Evolutionary conservation across 352 stramenopile species (phyloP).

Genomic region (Thraustochytrium sp.): DNA sequence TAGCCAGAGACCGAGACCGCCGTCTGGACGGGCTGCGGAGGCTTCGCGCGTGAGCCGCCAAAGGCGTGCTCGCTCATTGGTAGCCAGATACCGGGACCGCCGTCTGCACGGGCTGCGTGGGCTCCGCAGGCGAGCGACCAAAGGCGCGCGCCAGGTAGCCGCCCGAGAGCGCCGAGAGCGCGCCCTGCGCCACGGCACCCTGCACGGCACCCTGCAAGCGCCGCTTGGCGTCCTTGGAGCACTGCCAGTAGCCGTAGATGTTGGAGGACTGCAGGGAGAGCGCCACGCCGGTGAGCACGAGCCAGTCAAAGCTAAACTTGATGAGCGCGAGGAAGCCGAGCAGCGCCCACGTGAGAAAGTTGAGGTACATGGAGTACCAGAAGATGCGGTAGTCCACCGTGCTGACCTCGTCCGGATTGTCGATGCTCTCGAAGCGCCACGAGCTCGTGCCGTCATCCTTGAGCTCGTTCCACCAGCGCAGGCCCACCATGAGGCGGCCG

Average conservation of each 20-base stretch:
- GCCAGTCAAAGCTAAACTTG: conserved; percentile 86
- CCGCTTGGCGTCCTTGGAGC: conserved; percentile 74
- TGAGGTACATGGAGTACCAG: conserved; percentile 90
- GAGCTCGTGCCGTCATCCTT: conserved; percentile 84
- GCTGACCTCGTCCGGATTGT: conserved; percentile 74
- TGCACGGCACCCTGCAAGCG: conserved; percentile 61
- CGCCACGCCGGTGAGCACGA: conserved; percentile 83
- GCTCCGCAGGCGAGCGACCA: not conserved
- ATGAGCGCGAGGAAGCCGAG: conserved; percentile 85
- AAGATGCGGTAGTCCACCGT: conserved; percentile 81
- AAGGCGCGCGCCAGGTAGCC: not conserved
- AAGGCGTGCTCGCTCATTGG: no score
- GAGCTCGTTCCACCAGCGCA: conserved; percentile 97
- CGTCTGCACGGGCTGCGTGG: not conserved
- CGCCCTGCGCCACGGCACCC: conserved; percentile 12
- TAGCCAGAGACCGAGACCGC: no score
- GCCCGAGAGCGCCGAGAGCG: conserved; percentile 1
- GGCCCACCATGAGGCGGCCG: conserved; percentile 71
- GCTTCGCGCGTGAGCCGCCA: not conserved
- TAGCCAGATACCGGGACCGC: no score
- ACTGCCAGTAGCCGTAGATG: conserved; percentile 97
- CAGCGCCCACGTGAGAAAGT: conserved; percentile 77
- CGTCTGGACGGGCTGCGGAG: not conserved
- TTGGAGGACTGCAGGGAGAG: conserved; percentile 85
- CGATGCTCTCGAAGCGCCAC: conserved; percentile 93